Evolutionary conservation across 371 early-diverging fungal species (phyloP), one percentile per base, ranked within the genome.

Genomic region (Mortierella sp.): DNA sequence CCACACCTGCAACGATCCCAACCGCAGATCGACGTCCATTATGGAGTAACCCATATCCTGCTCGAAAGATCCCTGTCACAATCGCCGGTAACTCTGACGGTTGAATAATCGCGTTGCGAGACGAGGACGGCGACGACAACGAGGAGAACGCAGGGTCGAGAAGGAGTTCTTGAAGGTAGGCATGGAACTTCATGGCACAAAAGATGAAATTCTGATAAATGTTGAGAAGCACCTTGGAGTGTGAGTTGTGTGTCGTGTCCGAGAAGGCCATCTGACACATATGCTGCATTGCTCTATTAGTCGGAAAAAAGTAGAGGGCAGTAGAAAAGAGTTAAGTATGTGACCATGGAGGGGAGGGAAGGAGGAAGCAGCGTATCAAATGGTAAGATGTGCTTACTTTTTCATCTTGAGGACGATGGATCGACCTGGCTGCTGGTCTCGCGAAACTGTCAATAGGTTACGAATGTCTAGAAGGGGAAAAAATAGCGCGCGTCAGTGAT

Each of bases 201-300:
- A 94, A 71, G 19, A 89, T 19, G 74, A 94, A 93, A 48, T 91
- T 93, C 57, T 95, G 93, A 82, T 94, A 94, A n/a, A 96, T 79
- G 77, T 96, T 97, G 54, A 93, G 78, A 21, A 92, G 76, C 4
- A 96, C 92, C 0, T 89, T 90, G 10, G 76, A 21, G 45, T 77
- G 72, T 11, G 92, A 89, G 81, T 96, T 96, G 78, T 95, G 83
- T 19, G 76, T 70, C 38, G 90, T 80, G 82, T 95, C 93, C 54
- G 95, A 84, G 65, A 92, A 92, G 28, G 95, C 72, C 89, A 89
- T 68, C 91, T 90, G 75, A 75, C 81, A 91, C 78, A 80, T 81
- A 42, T 45, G 58, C 24, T 78, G 86, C 88, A 75, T 84, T 24
- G 70, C 80, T 42, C 79, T 75, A 77, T 58, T 10, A 10, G n/a